Base-by-base conservation (phyloP, 2,329 filamentous ascomycete species). In the Ceratocystis variospora region DNA sequence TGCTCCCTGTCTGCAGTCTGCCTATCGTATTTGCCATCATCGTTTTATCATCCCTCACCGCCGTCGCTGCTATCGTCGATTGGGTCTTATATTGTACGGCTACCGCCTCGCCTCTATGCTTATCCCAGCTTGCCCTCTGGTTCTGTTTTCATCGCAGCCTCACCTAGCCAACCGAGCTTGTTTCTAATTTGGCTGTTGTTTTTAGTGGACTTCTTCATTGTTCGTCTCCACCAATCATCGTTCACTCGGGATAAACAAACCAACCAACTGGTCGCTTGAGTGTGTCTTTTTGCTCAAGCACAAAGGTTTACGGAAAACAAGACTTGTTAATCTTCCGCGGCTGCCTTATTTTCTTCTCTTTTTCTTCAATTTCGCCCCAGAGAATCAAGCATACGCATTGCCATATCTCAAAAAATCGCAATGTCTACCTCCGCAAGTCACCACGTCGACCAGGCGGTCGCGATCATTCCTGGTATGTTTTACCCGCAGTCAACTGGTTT, bases 401-500 rank as follows among this genome's bases (percentile, higher is more conserved):
- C 15, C 28, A 19, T 17, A 44, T 15, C 15, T 19, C 15, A 2
- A 31, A 31, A 12, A 28, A n/a, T 22, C 31, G 22, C 48, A 37
- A 66, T 68, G 66, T 68, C 66, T 37, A 59, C 63, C 28, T 59
- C 66, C 12, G 63, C 59, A 66, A 68, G 48, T 48, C 62, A 59
- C 44, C 65, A 57, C 15, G 61, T 68, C 41, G 63, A 63, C 25
- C 90, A 96, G 79, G 86, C 96, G 72, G 92, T 96, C 74, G 92
- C 96, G 80, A 96, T 96, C 77, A 96, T 96, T 72, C 89, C 91
- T 80, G 89, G 91, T 96, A 81, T 73, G 84, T 79, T 65, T 64
- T 59, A 4, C 31, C 19, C 1, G 45, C 7, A 7, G 12, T 1
- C 10, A 17, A n/a, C 12, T 25, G 22, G 22, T 19, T 41, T n/a